phyloP scores from a whole-genome alignment of 139 green algal species.

The Chlorella sp. region DNA sequence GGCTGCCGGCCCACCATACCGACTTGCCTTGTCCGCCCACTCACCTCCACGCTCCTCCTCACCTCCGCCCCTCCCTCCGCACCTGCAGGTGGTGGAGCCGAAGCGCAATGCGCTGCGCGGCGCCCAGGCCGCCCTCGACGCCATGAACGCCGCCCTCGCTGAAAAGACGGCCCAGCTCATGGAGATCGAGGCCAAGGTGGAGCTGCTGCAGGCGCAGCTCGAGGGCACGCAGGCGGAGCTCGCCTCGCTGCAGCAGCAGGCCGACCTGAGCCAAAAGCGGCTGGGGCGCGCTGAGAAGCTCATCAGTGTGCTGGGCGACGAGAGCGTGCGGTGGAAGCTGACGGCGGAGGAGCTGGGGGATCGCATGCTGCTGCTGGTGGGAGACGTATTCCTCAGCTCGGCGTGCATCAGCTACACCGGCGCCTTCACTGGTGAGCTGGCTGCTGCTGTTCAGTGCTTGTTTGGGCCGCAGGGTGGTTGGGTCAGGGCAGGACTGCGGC shows the following conservation, averaged over 20 bases:
- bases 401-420: slow-evolving; percentile 73
- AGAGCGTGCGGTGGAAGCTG: slow-evolving; percentile 62
- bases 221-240: slow-evolving; percentile 28
- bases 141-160: slow-evolving; percentile 37
- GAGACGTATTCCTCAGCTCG: slow-evolving; percentile 71
- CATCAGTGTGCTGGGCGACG: slow-evolving; percentile 59
- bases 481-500: too few species aligned
- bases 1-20: too few species aligned
- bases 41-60: not conserved
- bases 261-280: slow-evolving; percentile 44
- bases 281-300: slow-evolving; percentile 65
- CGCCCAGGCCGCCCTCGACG: slow-evolving; percentile 32
- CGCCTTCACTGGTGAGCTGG: slow-evolving; percentile 59
- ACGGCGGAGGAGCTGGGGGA: slow-evolving; percentile 46
- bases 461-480: too few species aligned
- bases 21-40: not conserved
- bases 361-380: slow-evolving; percentile 55
- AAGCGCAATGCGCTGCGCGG: slow-evolving; percentile 32
- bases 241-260: slow-evolving; percentile 35
- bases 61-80: not conserved
- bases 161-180: slow-evolving; percentile 37
- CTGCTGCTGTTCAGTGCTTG: too few species aligned
- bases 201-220: slow-evolving; percentile 27
- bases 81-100: slow-evolving; percentile 34
- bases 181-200: slow-evolving; percentile 21